Base-by-base conservation (phyloP, 768 basidiomycete genomes). In the Lentinula boryana region DNA sequence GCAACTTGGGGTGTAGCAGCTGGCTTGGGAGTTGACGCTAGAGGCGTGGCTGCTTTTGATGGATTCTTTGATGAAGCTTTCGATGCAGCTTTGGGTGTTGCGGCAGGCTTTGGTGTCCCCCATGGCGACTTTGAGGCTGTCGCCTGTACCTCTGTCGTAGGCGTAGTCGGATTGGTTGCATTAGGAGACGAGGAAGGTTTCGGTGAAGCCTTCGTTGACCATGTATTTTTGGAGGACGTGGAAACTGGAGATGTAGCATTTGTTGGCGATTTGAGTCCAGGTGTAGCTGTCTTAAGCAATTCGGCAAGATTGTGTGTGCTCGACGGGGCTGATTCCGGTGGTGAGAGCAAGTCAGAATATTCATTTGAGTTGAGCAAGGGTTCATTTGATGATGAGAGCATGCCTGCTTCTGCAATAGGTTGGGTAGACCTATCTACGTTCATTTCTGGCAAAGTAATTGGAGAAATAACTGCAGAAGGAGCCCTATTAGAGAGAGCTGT, bases 81-180 rank as follows among this genome's bases (percentile, higher is more conserved):
- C 27, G 61, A 48, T 5, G 27, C 53, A 36, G 16, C 43, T 46
- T 41, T 49, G 13, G 61, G 44, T 50, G 61, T 62, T 31, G 41
- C 49, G 8, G 55, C 57, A 41, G 60, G 43, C 18, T 54, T 56
- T 31, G 60, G 52, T 46, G 60, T 43, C 12, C 41, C 62, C 38
- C 44, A 43, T 23, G 61, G 53, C 55, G 58, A 51, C 58, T 56
- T 58, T 12, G 60, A 27, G 27, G 54, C 8, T 41, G 35, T 5
- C 4, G 32, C 15, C 9, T 31, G 54, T 43, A 23, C 43, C 55
- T 56, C 51, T 12, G 16, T 32, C 4, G 61, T 10, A 35, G 61
- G 46, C 7, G 41, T 58, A 9, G 44, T 23, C 32, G 51, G 51
- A 16, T 32, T 56, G 5, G 43, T 15, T 33, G 59, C 18, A 16